Evolutionary conservation across 177 flowering plant genomes (phyloP).

Genomic region (Vitis hybrid): DNA sequence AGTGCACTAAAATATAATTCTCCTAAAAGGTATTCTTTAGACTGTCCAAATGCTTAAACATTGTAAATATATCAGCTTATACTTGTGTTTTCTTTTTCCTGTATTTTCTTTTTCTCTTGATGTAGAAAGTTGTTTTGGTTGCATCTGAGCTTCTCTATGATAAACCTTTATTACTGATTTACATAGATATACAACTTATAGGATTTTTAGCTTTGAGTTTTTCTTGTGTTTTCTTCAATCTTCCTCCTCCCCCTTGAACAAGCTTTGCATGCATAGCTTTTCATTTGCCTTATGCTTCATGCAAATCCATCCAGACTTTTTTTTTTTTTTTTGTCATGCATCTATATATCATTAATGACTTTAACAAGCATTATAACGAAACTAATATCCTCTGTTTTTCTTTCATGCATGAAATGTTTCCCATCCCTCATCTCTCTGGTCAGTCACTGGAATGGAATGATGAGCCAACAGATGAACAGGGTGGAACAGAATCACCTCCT

Average conservation of each 20-base stretch:
- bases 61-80: neutral
- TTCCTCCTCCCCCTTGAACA: neutral
- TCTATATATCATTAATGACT: neutral
- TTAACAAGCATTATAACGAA: neutral
- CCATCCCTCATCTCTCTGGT: slow-evolving; percentile 5
- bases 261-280: neutral
- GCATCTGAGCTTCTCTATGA: neutral
- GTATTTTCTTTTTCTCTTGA: neutral
- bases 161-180: neutral
- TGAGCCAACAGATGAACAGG: slow-evolving; percentile 77
- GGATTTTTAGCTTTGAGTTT: neutral
- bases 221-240: neutral
- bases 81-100: neutral
- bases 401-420: slow-evolving; percentile 8
- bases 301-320: neutral
- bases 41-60: too few species aligned
- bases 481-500: slow-evolving; percentile 48
- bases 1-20: too few species aligned
- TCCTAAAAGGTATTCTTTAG: too few species aligned
- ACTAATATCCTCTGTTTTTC: neutral
- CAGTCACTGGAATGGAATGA: slow-evolving; percentile 98
- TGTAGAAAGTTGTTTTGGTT: neutral
- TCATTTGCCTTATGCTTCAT: neutral
- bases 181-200: neutral
- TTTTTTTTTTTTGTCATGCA: neutral